Evolutionary conservation across 768 basidiomycete genomes (phyloP).

Genomic region (Calocybe cyanea): DNA sequence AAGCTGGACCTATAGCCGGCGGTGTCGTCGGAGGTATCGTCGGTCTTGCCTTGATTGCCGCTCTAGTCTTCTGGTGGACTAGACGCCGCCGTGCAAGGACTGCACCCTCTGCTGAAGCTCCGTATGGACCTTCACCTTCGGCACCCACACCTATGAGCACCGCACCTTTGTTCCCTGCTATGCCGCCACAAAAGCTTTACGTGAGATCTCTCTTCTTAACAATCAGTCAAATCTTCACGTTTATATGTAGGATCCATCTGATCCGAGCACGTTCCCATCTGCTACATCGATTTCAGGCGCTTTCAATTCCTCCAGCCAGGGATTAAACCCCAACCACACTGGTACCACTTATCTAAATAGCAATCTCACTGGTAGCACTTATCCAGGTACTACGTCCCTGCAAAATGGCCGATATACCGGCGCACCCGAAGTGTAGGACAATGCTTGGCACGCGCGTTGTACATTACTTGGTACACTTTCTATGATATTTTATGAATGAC

Average conservation of each 20-base stretch:
- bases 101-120: slow-evolving; percentile 19
- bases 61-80: slow-evolving; percentile 23
- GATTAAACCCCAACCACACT: slow-evolving; percentile 16
- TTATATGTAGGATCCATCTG: slow-evolving; percentile 30
- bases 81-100: slow-evolving; percentile 21
- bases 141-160: slow-evolving; percentile 14
- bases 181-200: slow-evolving; percentile 31
- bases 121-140: slow-evolving; percentile 10
- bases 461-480: too few relatives aligned
- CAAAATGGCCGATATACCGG: slow-evolving; percentile 25
- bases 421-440: slow-evolving; percentile 24
- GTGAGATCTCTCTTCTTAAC: slow-evolving; percentile 24
- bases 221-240: slow-evolving; percentile 1
- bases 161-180: slow-evolving; percentile 13
- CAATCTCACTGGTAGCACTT: slow-evolving; percentile 1
- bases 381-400: not conserved
- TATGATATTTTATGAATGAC: too few relatives aligned
- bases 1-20: slow-evolving; percentile 56
- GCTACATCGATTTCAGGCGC: slow-evolving; percentile 9
- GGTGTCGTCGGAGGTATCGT: slow-evolving; percentile 59
- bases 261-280: slow-evolving; percentile 39
- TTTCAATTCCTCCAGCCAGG: slow-evolving; percentile 11
- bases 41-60: slow-evolving; percentile 39
- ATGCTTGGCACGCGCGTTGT: too few relatives aligned
- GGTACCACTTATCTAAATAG: slow-evolving; percentile 19